Evolutionary conservation across 2,329 filamentous ascomycete species (phyloP), one percentile per base, ranked within the genome.

Genomic region (Nemania serpens): DNA sequence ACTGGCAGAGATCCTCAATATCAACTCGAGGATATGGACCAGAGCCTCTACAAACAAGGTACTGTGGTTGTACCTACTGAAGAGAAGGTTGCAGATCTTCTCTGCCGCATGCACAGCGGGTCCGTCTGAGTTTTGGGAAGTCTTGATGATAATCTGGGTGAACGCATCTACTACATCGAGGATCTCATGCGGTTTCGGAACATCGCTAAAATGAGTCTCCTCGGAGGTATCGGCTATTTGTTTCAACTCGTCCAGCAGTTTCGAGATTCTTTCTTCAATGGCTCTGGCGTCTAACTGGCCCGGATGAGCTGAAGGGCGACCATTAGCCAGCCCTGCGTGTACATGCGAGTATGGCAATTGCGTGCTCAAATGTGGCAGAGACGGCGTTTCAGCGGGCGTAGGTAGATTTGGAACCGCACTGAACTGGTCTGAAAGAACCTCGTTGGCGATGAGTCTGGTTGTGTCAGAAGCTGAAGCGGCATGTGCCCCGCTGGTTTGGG

Each of bases 381-480:
- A 80, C 0, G 84, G 82, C 1, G 85, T 83, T 70, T 89, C 86
- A 5, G 83, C 78, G 2, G 84, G 82, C 0, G 84, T 84, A n/a
- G 85, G 79, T 6, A 88, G 74, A 61, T 76, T 84, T 1, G 84
- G 80, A n/a, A 88, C 76, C 13, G 81, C 73, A 54, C 77, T 80
- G 70, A 84, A 89, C 60, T 85, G 82, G 39, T 89, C 87, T 66
- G 86, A 84, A 3, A 89, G 77, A 11, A 88, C 81, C 61, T 89
- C 86, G 61, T 88, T 88, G 18, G 86, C 82, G 58, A 89, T 77
- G 6, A 84, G 84, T 59, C 86, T 79, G 1, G 84, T 87, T 5
- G 84, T 80, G 69, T 89, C 87, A 1, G 86, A 88, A 1, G 82
- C 75, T 1, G 86, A 84, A 11, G 84, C 77, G 15, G 79, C 79